Evolutionary conservation across 2,329 filamentous ascomycete genomes (phyloP).

Genomic region (Ceratocystis papillata): DNA sequence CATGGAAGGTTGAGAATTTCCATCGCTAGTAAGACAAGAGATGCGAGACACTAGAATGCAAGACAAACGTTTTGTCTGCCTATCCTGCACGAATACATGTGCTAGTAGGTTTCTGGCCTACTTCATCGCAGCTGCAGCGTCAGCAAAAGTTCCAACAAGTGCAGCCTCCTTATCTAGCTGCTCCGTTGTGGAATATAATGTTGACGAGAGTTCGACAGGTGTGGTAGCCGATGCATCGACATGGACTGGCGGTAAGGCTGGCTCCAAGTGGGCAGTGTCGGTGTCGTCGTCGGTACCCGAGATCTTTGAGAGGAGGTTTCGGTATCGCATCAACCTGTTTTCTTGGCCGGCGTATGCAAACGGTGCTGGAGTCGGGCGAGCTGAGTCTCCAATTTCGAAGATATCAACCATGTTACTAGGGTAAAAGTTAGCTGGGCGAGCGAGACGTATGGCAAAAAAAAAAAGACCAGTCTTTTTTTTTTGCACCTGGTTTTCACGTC

Average conservation of each 20-base stretch:
- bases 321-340: slow-evolving; percentile 47
- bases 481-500: background rate
- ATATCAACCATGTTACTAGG: slow-evolving; percentile 56
- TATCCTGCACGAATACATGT: too few relatives aligned
- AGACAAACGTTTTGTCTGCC: too few relatives aligned
- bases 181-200: background rate
- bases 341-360: slow-evolving; percentile 46
- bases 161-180: slow-evolving; percentile 42
- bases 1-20: background rate
- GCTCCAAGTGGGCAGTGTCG: slow-evolving; percentile 41
- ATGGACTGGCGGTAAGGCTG: slow-evolving; percentile 29
- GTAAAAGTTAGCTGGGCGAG: slow-evolving; percentile 22
- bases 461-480: slow-evolving; percentile 13
- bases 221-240: slow-evolving; percentile 36
- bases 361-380: slow-evolving; percentile 32
- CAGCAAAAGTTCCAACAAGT: slow-evolving; percentile 51
- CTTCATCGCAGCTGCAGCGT: slow-evolving; percentile 44
- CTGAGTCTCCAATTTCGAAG: slow-evolving; percentile 47
- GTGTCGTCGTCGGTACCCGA: slow-evolving; percentile 36
- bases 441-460: background rate
- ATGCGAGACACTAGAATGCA: too few relatives aligned
- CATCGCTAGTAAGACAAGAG: background rate
- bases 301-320: slow-evolving; percentile 51
- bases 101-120: background rate
- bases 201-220: slow-evolving; percentile 39